Evolutionary conservation across 2,329 filamentous ascomycete species (phyloP).

Genomic region (Pseudohalonectria lignicola): DNA sequence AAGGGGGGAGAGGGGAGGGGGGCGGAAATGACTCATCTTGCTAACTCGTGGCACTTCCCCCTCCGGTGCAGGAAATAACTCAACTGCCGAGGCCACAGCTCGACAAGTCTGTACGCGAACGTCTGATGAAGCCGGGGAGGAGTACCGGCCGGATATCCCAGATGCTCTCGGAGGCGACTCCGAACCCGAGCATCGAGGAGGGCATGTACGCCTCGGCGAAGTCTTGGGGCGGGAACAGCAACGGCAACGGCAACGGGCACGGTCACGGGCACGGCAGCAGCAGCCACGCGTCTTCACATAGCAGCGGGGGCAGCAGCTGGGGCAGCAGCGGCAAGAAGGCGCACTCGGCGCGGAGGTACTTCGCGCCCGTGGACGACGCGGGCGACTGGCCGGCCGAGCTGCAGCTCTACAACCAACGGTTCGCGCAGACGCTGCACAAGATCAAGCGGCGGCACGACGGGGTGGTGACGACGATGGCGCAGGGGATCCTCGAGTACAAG

Average conservation of each 20-base stretch:
- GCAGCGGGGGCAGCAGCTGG: constrained; percentile 5
- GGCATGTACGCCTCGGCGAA: constrained; percentile 64
- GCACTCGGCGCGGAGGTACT: constrained; percentile 62
- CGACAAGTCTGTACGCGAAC: constrained; percentile 62
- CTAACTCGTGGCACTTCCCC: no score
- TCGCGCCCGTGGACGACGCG: constrained; percentile 80
- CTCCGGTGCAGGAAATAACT: constrained; percentile 92
- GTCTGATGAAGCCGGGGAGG: constrained; percentile 60
- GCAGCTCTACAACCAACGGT: constrained; percentile 85
- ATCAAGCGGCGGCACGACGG: constrained; percentile 96
- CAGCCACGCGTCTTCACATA: no score
- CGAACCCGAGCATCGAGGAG: constrained; percentile 79
- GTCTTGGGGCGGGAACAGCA: constrained; percentile 32
- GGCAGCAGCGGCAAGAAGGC: constrained; percentile 26
- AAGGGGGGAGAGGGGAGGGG: no score
- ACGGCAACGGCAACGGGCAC: constrained; percentile 23
- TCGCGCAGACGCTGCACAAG: constrained; percentile 77
- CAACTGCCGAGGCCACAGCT: constrained; percentile 69
- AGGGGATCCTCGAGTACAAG: constrained; percentile 97
- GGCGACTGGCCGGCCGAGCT: constrained; percentile 90
- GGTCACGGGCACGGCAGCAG: constrained; percentile 31
- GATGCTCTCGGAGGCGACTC: constrained; percentile 70
- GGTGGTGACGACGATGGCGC: constrained; percentile 95
- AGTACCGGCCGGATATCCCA: constrained; percentile 45
- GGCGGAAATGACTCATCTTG: no score